phyloP scores from a whole-genome alignment of 163 green algal genomes.

The Prototheca stagnorum region DNA sequence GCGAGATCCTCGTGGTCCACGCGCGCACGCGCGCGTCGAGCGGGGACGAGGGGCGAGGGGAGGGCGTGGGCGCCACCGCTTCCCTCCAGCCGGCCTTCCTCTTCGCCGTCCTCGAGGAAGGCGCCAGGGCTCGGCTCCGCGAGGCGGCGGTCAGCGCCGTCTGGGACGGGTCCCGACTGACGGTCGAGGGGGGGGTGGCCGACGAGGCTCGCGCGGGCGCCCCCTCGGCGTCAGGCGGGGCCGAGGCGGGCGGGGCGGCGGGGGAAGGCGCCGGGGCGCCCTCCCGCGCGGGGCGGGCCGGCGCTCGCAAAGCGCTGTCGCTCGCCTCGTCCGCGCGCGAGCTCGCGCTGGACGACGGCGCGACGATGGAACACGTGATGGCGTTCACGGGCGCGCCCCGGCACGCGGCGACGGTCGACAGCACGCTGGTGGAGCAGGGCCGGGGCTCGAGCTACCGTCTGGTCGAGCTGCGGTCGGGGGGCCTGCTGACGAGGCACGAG shows the following conservation, averaged over 20 bases:
- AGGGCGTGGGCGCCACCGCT: background rate
- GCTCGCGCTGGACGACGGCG: background rate
- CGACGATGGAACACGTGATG: background rate
- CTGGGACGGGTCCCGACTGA: no score
- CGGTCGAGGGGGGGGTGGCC: no score
- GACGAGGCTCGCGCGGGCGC: no score
- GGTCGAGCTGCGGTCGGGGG: conserved; percentile 62
- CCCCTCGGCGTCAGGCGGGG: no score
- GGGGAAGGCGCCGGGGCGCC: no score
- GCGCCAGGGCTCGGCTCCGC: conserved; percentile 36
- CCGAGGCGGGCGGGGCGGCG: no score
- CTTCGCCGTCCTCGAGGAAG: conserved; percentile 43
- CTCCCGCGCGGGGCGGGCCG: no score
- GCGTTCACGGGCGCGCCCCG: background rate
- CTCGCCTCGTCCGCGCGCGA: no score
- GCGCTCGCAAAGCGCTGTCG: no score
- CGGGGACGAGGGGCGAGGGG: background rate
- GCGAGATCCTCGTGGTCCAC: conserved; percentile 61
- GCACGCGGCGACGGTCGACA: conserved; percentile 22
- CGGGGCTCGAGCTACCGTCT: conserved; percentile 45
- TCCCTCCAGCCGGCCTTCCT: conserved; percentile 45
- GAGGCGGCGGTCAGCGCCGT: no score
- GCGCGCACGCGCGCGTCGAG: conserved; percentile 28
- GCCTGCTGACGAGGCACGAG: conserved; percentile 66
- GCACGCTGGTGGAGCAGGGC: conserved; percentile 37